Evolutionary conservation across 164 flowering plant genomes (phyloP).

Genomic region (Vitis cinerea): DNA sequence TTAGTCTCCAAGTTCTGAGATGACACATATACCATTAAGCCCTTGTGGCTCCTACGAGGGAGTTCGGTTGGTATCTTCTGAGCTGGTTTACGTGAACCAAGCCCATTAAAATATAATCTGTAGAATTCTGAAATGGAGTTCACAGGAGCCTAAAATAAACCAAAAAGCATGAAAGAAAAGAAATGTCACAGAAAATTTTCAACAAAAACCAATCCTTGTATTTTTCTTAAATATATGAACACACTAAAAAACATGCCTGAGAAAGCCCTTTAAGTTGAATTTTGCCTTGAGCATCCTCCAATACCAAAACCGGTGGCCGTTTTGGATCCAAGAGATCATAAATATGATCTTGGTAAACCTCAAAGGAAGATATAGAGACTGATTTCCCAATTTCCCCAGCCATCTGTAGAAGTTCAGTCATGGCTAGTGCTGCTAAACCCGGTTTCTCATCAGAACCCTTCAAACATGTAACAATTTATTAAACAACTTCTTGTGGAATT

Average conservation of each 20-base stretch:
- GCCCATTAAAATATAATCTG: slow-evolving; percentile 26
- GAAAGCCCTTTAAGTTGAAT: slow-evolving; percentile 72
- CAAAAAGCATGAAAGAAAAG: neutral
- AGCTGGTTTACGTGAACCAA: slow-evolving; percentile 21
- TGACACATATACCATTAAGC: slow-evolving; percentile 49
- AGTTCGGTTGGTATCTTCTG: slow-evolving; percentile 37
- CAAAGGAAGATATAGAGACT: slow-evolving; percentile 56
- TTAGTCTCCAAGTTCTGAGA: slow-evolving; percentile 18
- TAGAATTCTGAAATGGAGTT: slow-evolving; percentile 56
- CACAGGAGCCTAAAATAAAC: slow-evolving; percentile 46
- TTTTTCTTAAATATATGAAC: neutral
- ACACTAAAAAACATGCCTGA: slow-evolving; percentile 34
- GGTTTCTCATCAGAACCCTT: slow-evolving; percentile 59
- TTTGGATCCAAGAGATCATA: slow-evolving; percentile 54
- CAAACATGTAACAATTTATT: neutral
- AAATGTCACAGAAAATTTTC: neutral
- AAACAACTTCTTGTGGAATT: neutral
- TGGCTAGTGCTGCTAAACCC: slow-evolving; percentile 59
- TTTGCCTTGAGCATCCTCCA: slow-evolving; percentile 53
- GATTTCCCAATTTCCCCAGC: slow-evolving; percentile 31
- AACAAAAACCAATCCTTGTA: neutral
- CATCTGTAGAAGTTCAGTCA: slow-evolving; percentile 47
- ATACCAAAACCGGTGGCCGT: slow-evolving; percentile 34
- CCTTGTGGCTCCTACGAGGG: slow-evolving; percentile 50
- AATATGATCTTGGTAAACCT: slow-evolving; percentile 50